These are phyloP conservation scores for Clavariopsis aquatica DNA, from an alignment of 495 filamentous ascomycete species.

Conservation along the genomic window DNA sequence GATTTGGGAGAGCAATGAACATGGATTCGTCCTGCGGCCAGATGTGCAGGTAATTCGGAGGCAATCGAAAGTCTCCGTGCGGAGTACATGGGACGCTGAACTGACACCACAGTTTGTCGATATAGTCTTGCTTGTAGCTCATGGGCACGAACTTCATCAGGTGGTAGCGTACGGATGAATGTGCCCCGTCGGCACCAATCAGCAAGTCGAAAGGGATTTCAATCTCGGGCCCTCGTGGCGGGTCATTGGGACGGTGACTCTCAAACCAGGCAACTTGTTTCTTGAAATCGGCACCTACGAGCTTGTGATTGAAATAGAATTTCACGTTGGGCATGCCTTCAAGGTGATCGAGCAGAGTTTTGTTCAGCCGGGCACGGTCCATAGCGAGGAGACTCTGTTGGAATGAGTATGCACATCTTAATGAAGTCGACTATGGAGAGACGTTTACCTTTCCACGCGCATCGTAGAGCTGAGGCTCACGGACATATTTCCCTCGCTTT, in stretches of 20 bases:
- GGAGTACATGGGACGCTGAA: constrained; percentile 71
- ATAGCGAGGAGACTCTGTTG: constrained; percentile 59
- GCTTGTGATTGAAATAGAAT: constrained; percentile 87
- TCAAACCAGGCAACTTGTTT: constrained; percentile 87
- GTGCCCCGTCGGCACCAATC: constrained; percentile 94
- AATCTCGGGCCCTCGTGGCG: constrained; percentile 53
- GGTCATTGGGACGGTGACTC: constrained; percentile 37
- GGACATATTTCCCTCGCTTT: constrained; percentile 64
- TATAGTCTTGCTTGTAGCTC: constrained; percentile 91
- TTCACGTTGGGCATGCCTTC: constrained; percentile 82
- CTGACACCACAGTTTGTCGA: constrained; percentile 97
- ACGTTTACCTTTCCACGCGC: constrained; percentile 78
- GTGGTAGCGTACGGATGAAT: constrained; percentile 84
- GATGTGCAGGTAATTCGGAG: constrained; percentile 92
- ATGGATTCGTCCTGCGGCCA: constrained; percentile 92
- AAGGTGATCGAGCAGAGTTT: constrained; percentile 79
- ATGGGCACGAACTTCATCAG: constrained; percentile 91
- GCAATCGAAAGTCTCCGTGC: constrained; percentile 69
- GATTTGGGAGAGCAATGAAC: constrained; percentile 95
- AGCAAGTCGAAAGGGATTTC: constrained; percentile 85
- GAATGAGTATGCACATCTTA: constrained; percentile 23
- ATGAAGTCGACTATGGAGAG: neutral
- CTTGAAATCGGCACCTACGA: constrained; percentile 82
- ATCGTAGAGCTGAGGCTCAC: constrained; percentile 85
- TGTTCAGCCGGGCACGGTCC: constrained; percentile 83